Evolutionary conservation across 331 rosid genomes (phyloP).

Genomic region (Rhamnella rubrinervis): DNA sequence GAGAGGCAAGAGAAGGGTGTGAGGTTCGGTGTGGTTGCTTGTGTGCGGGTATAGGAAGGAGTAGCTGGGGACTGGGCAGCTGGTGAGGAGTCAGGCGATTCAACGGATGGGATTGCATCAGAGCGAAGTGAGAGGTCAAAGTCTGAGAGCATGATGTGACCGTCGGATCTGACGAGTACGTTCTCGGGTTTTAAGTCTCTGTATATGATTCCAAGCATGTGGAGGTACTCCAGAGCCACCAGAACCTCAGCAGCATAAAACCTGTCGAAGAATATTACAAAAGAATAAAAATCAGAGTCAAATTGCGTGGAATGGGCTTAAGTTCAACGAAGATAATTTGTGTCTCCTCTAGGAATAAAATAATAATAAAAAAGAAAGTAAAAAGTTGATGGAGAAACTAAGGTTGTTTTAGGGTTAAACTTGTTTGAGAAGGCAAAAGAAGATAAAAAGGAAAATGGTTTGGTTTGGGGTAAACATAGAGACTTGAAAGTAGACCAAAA

Average conservation of each 20-base stretch:
- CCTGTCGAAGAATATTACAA: conserved; percentile 33
- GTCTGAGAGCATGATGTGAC: conserved; percentile 98
- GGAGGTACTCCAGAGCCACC: conserved; percentile 95
- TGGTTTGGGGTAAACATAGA: too few relatives aligned
- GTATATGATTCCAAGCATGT: conserved; percentile 97
- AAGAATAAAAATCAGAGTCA: not conserved
- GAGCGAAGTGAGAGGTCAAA: conserved; percentile 87
- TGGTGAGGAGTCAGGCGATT: conserved; percentile 49
- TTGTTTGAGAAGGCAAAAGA: too few relatives aligned
- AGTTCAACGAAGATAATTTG: not conserved
- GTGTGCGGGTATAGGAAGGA: conserved; percentile 35
- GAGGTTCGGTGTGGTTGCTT: not conserved
- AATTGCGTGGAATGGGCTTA: conserved; percentile 18
- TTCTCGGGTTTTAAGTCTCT: conserved; percentile 94
- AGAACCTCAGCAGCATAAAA: conserved; percentile 93
- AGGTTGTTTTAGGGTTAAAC: too few relatives aligned
- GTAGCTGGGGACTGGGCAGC: conserved; percentile 3
- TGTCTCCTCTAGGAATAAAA: not conserved
- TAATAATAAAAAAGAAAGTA: too few relatives aligned
- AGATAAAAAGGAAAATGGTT: too few relatives aligned
- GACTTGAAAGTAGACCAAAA: too few relatives aligned
- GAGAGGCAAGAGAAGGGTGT: conserved; percentile 57
- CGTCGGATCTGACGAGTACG: conserved; percentile 95
- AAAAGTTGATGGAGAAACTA: too few relatives aligned
- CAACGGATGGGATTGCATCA: conserved; percentile 83